Percentiles rank a stretch among this genome's conserved stretches.
Conservation (phyloP, 1,139 yeast genomes). For the Pichia sp. region DNA sequence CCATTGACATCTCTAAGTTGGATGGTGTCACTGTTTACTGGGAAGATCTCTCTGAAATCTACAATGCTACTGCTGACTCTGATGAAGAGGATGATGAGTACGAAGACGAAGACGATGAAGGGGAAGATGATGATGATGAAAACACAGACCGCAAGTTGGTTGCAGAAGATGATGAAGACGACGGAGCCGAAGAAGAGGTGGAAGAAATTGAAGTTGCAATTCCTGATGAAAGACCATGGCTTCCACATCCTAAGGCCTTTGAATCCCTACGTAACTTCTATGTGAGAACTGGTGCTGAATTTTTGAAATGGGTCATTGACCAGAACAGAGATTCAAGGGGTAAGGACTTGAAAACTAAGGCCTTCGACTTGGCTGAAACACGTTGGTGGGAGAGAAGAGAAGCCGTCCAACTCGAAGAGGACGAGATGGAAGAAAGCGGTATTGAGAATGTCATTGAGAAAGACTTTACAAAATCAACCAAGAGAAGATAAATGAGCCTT, state of each 20-base stretch:
- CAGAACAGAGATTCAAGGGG: constrained; percentile 85
- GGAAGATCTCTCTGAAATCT: constrained; percentile 74
- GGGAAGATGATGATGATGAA: constrained; percentile 46
- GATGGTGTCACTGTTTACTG: constrained; percentile 88
- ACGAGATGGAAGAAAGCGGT: constrained; percentile 87
- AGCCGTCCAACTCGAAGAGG: constrained; percentile 83
- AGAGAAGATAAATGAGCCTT: constrained; percentile 38
- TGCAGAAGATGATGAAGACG: constrained; percentile 41
- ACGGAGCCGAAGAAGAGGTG: constrained; percentile 56
- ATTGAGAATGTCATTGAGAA: constrained; percentile 86
- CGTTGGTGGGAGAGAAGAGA: constrained; percentile 99
- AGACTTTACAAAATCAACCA: constrained; percentile 45
- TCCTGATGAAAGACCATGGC: constrained; percentile 93
- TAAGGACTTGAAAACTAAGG: constrained; percentile 79
- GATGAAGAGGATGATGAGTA: constrained; percentile 59
- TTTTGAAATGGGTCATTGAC: constrained; percentile 89
- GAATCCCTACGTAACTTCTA: constrained; percentile 81
- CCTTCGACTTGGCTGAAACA: constrained; percentile 87
- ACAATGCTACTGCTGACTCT: constrained; percentile 48
- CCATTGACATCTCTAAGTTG: constrained; percentile 77
- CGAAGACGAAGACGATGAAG: constrained; percentile 64
- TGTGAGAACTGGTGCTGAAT: constrained; percentile 78
- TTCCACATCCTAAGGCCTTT: constrained; percentile 96
- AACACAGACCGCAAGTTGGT: constrained; percentile 39
- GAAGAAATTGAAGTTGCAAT: constrained; percentile 66